Percentiles rank a stretch among this genome's conserved stretches.
Conservation (phyloP, 495 filamentous ascomycete genomes). For the Penicillium steckii region DNA sequence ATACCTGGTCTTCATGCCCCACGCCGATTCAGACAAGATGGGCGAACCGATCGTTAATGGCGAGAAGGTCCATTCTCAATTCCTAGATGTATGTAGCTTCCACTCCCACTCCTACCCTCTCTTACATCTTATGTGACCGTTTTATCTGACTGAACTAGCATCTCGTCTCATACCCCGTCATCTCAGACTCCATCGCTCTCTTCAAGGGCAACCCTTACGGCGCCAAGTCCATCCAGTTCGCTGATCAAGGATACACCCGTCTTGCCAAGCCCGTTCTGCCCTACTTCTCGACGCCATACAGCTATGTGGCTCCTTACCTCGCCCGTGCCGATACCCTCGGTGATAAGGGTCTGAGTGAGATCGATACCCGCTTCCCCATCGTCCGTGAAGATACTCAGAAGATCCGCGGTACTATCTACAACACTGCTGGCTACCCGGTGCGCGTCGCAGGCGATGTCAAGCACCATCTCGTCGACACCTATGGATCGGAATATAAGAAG, state of each 20-base stretch:
- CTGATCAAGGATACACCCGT: slow-evolving; percentile 63
- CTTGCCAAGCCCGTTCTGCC: slow-evolving; percentile 72
- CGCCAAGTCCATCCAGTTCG: slow-evolving; percentile 72
- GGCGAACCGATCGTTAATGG: slow-evolving; percentile 60
- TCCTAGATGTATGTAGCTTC: slow-evolving; percentile 61
- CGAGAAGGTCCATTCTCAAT: slow-evolving; percentile 63
- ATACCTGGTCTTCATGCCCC: slow-evolving; percentile 35
- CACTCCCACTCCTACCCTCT: too few species aligned
- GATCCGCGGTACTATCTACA: slow-evolving; percentile 64
- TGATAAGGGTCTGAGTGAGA: slow-evolving; percentile 66
- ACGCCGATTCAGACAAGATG: slow-evolving; percentile 44
- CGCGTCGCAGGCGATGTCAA: slow-evolving; percentile 65
- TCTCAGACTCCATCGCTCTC: slow-evolving; percentile 73
- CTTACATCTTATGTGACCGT: background rate
- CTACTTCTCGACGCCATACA: slow-evolving; percentile 73
- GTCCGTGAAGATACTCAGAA: slow-evolving; percentile 85
- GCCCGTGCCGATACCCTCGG: slow-evolving; percentile 77
- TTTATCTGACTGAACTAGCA: too few species aligned
- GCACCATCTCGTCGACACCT: slow-evolving; percentile 72
- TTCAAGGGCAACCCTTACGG: slow-evolving; percentile 80
- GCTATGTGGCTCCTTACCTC: slow-evolving; percentile 78
- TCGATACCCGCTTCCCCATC: slow-evolving; percentile 79
- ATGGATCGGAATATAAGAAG: slow-evolving; percentile 74
- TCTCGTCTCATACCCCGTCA: slow-evolving; percentile 78
- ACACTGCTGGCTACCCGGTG: slow-evolving; percentile 64